A percentile compares a stretch with the other conserved stretches of the same genome.
These are phyloP conservation scores for Fusarium protoensiforme DNA, from an alignment of 2,329 filamentous ascomycete genomes.

Conservation along the genomic window DNA sequence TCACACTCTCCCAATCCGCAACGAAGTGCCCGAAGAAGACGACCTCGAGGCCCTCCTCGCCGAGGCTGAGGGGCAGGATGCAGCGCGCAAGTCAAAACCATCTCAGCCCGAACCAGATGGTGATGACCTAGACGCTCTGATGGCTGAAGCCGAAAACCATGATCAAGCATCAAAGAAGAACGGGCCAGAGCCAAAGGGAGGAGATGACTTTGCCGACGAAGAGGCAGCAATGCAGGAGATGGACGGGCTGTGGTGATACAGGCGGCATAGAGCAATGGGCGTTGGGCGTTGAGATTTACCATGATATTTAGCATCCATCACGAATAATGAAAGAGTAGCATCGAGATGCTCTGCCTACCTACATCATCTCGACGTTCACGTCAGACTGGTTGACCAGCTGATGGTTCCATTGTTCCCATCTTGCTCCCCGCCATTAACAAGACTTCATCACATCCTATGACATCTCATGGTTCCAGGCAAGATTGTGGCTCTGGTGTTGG, in stretches of 20 bases:
- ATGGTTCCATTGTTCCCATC: background rate
- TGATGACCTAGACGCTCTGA: constrained; percentile 64
- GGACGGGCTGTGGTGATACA: constrained; percentile 62
- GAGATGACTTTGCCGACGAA: constrained; percentile 67
- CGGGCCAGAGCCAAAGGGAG: background rate
- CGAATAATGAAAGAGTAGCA: background rate
- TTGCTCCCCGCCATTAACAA: background rate
- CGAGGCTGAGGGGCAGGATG: constrained; percentile 52
- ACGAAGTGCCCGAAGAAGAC: constrained; percentile 55
- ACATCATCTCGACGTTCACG: background rate
- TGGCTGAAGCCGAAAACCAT: constrained; percentile 58
- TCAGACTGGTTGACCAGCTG: background rate
- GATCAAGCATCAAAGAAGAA: constrained; percentile 17
- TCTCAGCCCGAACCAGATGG: constrained; percentile 47
- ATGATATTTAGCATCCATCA: background rate
- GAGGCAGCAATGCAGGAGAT: constrained; percentile 76
- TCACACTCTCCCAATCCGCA: constrained; percentile 34
- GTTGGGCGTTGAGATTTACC: constrained; percentile 3
- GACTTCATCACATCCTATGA: background rate
- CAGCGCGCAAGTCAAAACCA: constrained; percentile 20
- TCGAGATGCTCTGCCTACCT: background rate
- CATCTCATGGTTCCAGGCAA: background rate
- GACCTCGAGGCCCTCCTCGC: constrained; percentile 67
- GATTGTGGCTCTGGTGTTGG: background rate
- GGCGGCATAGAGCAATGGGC: background rate